These are phyloP conservation scores for Mycosphaerella sp. DNA, from an alignment of 2,329 filamentous ascomycete genomes.

Conservation along the genomic window DNA sequence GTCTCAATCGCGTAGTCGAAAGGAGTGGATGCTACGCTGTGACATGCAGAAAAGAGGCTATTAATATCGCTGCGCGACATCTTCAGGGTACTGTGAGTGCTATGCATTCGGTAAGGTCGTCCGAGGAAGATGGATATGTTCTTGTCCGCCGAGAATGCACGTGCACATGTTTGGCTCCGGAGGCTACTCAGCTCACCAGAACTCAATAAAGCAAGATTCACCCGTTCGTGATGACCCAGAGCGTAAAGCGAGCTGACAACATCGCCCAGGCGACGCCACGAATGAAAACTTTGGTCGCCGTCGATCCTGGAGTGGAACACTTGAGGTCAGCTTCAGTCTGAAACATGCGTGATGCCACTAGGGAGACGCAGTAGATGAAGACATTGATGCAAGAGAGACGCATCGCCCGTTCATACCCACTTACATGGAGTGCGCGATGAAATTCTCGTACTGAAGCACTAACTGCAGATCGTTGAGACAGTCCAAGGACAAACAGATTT, in stretches of 20 bases:
- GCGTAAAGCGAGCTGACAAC: slow-evolving; percentile 44
- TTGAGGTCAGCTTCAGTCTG: too few relatives aligned
- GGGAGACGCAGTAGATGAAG: too few relatives aligned
- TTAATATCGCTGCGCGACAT: slow-evolving; percentile 2
- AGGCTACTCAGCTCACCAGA: slow-evolving; percentile 41
- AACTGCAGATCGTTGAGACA: slow-evolving; percentile 44
- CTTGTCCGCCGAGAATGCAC: slow-evolving; percentile 45
- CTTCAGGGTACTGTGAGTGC: slow-evolving; percentile 15
- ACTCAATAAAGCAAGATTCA: slow-evolving; percentile 27
- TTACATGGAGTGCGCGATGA: slow-evolving; percentile 40
- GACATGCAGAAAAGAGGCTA: background rate
- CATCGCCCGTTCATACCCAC: too few relatives aligned
- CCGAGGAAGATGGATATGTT: slow-evolving; percentile 47
- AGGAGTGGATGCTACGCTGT: slow-evolving; percentile 2
- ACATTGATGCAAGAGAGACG: too few relatives aligned
- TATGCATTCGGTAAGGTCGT: slow-evolving; percentile 44
- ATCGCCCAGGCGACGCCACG: slow-evolving; percentile 46
- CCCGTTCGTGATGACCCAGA: slow-evolving; percentile 44
- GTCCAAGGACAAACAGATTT: slow-evolving; percentile 32
- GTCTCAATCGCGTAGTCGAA: slow-evolving; percentile 29
- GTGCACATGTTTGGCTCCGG: slow-evolving; percentile 39
- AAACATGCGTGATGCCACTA: too few relatives aligned
- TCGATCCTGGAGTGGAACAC: slow-evolving; percentile 33
- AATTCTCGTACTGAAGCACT: slow-evolving; percentile 44
- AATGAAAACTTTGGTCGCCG: slow-evolving; percentile 38